A percentile compares a stretch with the other conserved stretches of the same genome.
phyloP scores from a whole-genome alignment of 2,329 filamentous ascomycete species.

The Parasarocladium wereldwijsianum region DNA sequence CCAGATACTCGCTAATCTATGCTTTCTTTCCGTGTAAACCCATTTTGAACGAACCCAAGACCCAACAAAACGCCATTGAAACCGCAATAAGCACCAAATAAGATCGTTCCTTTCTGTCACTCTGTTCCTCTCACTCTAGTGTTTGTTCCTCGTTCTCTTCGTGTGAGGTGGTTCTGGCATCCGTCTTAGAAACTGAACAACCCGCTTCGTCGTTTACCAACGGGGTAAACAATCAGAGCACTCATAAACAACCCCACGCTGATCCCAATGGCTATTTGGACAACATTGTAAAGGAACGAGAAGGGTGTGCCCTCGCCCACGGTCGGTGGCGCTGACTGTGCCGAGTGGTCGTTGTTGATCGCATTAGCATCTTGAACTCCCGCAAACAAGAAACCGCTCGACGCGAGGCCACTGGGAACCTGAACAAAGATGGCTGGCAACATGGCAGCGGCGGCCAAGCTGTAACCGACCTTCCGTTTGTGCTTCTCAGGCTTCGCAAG shows the following conservation, averaged over 20 bases:
- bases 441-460: conserved; percentile 71
- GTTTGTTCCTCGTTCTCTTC: no score
- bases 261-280: conserved; percentile 47
- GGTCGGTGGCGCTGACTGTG: conserved; percentile 10
- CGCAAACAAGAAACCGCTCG: conserved; percentile 41
- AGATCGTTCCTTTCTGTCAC: no score
- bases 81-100: no score
- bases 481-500: conserved; percentile 11
- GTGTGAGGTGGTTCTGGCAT: no score
- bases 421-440: conserved; percentile 73
- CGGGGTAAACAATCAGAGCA: conserved; percentile 37
- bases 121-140: no score
- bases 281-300: conserved; percentile 39
- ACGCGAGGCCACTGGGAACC: conserved; percentile 48
- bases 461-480: conserved; percentile 44
- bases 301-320: conserved; percentile 31
- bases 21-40: no score
- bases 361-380: conserved; percentile 42
- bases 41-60: no score
- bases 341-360: conserved; percentile 27
- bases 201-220: conserved; percentile 43
- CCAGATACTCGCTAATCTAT: no score
- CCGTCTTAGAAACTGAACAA: conserved; percentile 39
- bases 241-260: conserved; percentile 46
- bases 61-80: no score